These are phyloP conservation scores for Saposhnikovia divaricata DNA, from an alignment of 129 eudicot genomes.

Conservation along the genomic window DNA sequence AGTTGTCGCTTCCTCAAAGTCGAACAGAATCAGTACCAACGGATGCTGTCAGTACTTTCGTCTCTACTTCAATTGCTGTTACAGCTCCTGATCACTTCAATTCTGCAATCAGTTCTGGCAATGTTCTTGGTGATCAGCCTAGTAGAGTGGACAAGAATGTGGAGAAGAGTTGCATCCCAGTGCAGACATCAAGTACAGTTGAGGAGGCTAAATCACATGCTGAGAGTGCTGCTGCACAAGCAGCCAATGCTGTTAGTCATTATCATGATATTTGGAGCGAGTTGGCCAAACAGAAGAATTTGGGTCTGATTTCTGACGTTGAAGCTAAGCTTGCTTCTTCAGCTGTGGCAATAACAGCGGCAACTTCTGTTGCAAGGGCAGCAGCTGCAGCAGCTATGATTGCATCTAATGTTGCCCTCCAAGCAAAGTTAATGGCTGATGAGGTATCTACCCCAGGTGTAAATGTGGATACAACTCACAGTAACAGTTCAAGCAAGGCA, in stretches of 20 bases:
- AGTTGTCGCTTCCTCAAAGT: conserved; percentile 28
- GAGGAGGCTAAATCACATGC: conserved; percentile 83
- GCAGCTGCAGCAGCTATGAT: conserved; percentile 93
- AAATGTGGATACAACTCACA: conserved; percentile 16
- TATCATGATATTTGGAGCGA: conserved; percentile 65
- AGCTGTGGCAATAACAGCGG: conserved; percentile 77
- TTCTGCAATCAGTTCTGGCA: conserved; percentile 25
- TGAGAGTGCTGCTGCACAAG: conserved; percentile 63
- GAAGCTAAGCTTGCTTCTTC: conserved; percentile 79
- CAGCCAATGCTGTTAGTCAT: conserved; percentile 60
- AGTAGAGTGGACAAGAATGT: conserved; percentile 21
- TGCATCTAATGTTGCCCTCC: conserved; percentile 72
- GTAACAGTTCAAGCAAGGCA: conserved; percentile 26
- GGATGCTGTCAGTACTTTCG: conserved; percentile 23
- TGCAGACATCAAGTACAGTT: conserved; percentile 44
- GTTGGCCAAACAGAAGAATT: conserved; percentile 50
- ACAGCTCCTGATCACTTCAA: conserved; percentile 26
- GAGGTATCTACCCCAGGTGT: conserved; percentile 41
- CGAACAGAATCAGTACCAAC: conserved; percentile 24
- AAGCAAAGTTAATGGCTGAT: conserved; percentile 85
- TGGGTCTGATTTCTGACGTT: conserved; percentile 49
- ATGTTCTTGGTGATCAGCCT: conserved; percentile 19
- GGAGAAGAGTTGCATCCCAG: conserved; percentile 29
- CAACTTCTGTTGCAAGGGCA: conserved; percentile 95
- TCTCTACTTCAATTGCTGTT: conserved; percentile 39